Conservation (phyloP, 306 rosid species). For the Lupinus albus region DNA sequence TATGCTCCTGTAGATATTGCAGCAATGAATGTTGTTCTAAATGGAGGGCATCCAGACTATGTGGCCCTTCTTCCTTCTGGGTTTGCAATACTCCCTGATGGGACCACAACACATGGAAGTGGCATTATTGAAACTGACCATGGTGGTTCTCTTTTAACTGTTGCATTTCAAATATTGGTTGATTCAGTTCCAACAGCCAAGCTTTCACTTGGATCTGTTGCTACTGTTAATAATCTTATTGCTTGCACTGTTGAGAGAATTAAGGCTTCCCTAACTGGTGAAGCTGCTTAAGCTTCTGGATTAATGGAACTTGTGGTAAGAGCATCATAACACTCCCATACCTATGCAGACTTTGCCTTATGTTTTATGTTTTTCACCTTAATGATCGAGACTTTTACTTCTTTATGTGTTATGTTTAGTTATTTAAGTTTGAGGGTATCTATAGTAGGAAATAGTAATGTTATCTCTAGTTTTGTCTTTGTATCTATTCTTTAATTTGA, state of each 20-base stretch:
- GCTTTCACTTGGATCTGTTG: conserved; percentile 95
- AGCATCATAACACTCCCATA: neutral
- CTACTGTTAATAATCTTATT: conserved; percentile 91
- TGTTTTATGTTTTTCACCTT: neutral
- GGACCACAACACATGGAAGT: conserved; percentile 49
- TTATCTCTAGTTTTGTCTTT: no score
- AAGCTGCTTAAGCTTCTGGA: conserved; percentile 55
- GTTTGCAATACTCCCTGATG: conserved; percentile 92
- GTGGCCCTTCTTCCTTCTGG: conserved; percentile 99
- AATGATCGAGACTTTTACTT: neutral
- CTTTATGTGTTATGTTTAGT: neutral
- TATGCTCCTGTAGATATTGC: conserved; percentile 92
- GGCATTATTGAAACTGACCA: conserved; percentile 46
- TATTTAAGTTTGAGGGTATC: neutral
- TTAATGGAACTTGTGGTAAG: conserved; percentile 37
- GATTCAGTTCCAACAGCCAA: conserved; percentile 94
- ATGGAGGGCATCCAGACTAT: conserved; percentile 93
- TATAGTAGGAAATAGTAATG: neutral
- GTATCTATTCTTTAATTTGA: neutral
- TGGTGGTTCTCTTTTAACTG: conserved; percentile 90
- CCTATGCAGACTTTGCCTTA: neutral
- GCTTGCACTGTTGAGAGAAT: conserved; percentile 98
- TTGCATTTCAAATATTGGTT: conserved; percentile 91
- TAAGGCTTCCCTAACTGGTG: conserved; percentile 80
- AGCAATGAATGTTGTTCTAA: conserved; percentile 88